These are phyloP conservation scores for Panicum hallii DNA, from an alignment of 202 grass and related monocot species.

Conservation along the genomic window DNA sequence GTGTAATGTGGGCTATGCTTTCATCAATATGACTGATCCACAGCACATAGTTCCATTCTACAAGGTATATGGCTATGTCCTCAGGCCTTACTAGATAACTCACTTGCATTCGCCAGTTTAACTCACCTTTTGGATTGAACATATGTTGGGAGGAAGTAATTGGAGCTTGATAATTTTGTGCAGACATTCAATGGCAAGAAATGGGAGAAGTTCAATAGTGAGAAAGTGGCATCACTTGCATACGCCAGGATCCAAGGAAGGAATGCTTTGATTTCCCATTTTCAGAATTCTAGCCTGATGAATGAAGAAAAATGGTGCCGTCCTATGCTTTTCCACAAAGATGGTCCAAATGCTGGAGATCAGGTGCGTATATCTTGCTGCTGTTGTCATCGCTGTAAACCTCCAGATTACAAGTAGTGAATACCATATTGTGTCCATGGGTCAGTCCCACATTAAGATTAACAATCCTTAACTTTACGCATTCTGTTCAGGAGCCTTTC, in stretches of 20 bases:
- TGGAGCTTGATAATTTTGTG: slow-evolving; percentile 26
- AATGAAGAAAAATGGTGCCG: slow-evolving; percentile 91
- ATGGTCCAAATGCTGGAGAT: slow-evolving; percentile 86
- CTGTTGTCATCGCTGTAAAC: neutral
- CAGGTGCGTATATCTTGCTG: slow-evolving; percentile 53
- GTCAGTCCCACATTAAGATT: no score
- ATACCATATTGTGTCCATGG: neutral
- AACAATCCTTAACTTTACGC: neutral
- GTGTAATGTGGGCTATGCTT: slow-evolving; percentile 97
- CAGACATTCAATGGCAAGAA: slow-evolving; percentile 93
- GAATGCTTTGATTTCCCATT: slow-evolving; percentile 79
- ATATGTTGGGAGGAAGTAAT: slow-evolving; percentile 20
- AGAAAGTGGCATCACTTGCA: slow-evolving; percentile 94
- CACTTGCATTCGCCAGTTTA: neutral
- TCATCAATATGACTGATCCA: slow-evolving; percentile 97
- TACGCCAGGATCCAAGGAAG: slow-evolving; percentile 96
- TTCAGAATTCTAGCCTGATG: slow-evolving; percentile 99
- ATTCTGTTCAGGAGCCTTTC: slow-evolving; percentile 71
- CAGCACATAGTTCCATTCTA: slow-evolving; percentile 89
- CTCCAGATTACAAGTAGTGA: no score
- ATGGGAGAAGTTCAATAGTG: slow-evolving; percentile 96
- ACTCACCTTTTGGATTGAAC: neutral
- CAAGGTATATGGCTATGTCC: slow-evolving; percentile 56
- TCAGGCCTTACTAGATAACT: slow-evolving; percentile 1
- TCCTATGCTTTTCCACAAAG: slow-evolving; percentile 90